Base-by-base conservation (phyloP, 164 flowering plant genomes). In the Warburgia ugandensis region DNA sequence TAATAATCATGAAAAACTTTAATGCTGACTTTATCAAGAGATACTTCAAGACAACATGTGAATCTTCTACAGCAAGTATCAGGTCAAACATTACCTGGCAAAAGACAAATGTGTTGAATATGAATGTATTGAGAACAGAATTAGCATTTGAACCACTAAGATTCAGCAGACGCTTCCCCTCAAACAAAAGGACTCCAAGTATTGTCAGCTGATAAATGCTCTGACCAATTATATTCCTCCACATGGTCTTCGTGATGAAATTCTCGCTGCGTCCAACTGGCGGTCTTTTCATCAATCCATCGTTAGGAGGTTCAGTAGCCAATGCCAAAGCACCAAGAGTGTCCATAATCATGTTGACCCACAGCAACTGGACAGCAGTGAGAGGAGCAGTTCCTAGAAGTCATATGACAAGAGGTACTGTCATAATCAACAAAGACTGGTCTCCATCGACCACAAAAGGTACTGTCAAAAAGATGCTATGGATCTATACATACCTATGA, bases 341-440 rank as follows among this genome's bases (percentile, higher is more conserved):
- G 63, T 86, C 91, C 95, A 86, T 86, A 36, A 86, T 86, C 79
- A 86, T 62, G 73, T 86, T 86, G 43, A 83, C 95, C 95, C 95
- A 86, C 4, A 86, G 83, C 67, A 86, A 59, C 62, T 86, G 91
- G 26, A 86, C 87, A 37, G 88, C 84, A 1, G 95, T 83, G 16
- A 83, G 81, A 9, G 92, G 91, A 26, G 91, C 81, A 43, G 80
- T 74, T 54, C 96, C 96, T 87, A 80, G 61, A 73, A 59, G 14
- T 59, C 25, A 52, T 10, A 45, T 44, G 55, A 29, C 21, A 64
- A 32, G 29, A 26, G 47, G 30, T n/a, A 50, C 3, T 3, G 19
- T 8, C 20, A 17, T 2, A n/a, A 25, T 30, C 44, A 31, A 27
- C 7, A 22, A 21, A 5, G 9, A 7, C 10, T 4, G 28, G n/a